These are phyloP conservation scores for Cladosporium colombiae DNA, from an alignment of 2,329 filamentous ascomycete genomes.

Conservation along the genomic window DNA sequence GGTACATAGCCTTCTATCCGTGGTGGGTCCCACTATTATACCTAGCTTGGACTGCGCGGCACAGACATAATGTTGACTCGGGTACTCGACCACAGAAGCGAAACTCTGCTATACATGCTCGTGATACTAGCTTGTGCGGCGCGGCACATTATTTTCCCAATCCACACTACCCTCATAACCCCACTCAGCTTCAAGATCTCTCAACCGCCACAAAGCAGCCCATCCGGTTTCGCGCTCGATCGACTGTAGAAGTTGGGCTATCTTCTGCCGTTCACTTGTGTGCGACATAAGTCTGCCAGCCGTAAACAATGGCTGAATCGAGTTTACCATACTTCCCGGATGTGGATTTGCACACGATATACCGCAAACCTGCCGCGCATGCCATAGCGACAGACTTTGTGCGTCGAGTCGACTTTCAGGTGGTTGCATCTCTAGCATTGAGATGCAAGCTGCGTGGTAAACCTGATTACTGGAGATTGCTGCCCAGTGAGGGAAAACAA, in stretches of 20 bases:
- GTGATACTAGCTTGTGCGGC: background rate
- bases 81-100: background rate
- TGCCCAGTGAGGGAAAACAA: slow-evolving; percentile 47
- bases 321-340: slow-evolving; percentile 44
- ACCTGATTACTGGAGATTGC: slow-evolving; percentile 50
- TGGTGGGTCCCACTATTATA: background rate
- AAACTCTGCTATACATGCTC: background rate
- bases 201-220: slow-evolving; percentile 52
- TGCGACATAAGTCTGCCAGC: slow-evolving; percentile 46
- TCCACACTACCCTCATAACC: slow-evolving; percentile 35
- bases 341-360: slow-evolving; percentile 45
- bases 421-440: slow-evolving; percentile 52
- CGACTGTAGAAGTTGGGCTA: slow-evolving; percentile 46
- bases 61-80: background rate
- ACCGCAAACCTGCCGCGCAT: slow-evolving; percentile 45
- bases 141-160: background rate
- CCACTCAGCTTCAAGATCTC: slow-evolving; percentile 53
- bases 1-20: background rate
- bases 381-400: slow-evolving; percentile 37
- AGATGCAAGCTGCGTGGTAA: slow-evolving; percentile 55
- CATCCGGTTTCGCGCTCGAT: slow-evolving; percentile 55
- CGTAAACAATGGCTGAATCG: slow-evolving; percentile 45
- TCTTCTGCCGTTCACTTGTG: slow-evolving; percentile 41
- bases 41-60: background rate
- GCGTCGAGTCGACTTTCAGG: background rate